Evolutionary conservation across 2,329 filamentous ascomycete species (phyloP).

Genomic region (Pseudovirgaria hyperparasitica): DNA sequence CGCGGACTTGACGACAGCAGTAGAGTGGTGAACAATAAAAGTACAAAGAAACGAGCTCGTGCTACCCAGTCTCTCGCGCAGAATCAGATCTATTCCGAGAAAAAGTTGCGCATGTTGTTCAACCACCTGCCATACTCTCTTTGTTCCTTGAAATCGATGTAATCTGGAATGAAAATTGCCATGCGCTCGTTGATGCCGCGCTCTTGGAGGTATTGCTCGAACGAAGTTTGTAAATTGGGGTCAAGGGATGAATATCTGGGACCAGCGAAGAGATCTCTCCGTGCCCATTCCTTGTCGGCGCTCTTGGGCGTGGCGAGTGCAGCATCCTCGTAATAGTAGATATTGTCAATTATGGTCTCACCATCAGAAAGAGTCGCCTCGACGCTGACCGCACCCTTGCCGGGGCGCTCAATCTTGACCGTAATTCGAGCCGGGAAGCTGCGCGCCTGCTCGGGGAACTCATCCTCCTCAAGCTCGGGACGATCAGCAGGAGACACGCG

Average conservation of each 20-base stretch:
- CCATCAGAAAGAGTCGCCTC: slow-evolving; percentile 81
- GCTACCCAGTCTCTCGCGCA: too few species aligned
- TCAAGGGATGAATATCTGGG: slow-evolving; percentile 90
- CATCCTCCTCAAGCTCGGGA: slow-evolving; percentile 41
- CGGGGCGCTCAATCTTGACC: slow-evolving; percentile 78
- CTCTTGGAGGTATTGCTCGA: slow-evolving; percentile 92
- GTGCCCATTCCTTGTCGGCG: slow-evolving; percentile 64
- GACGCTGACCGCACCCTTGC: slow-evolving; percentile 73
- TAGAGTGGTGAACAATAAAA: too few species aligned
- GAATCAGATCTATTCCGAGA: too few species aligned
- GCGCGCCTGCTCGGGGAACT: slow-evolving; percentile 36
- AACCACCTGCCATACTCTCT: slow-evolving; percentile 91
- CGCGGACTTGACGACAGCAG: too few species aligned
- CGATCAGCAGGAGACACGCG: slow-evolving; percentile 43
- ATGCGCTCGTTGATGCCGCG: slow-evolving; percentile 78
- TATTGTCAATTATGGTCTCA: slow-evolving; percentile 74
- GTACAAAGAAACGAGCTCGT: too few species aligned
- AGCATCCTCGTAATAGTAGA: slow-evolving; percentile 73
- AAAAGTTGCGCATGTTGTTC: too few species aligned
- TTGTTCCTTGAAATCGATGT: slow-evolving; percentile 98
- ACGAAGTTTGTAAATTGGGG: slow-evolving; percentile 82
- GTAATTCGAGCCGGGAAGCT: slow-evolving; percentile 72
- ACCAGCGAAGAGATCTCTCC: slow-evolving; percentile 72
- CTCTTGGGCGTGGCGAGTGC: slow-evolving; percentile 63
- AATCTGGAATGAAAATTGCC: slow-evolving; percentile 85